Evolutionary conservation across 176 grass and related monocot species (phyloP).

Genomic region (Alloteropsis semialata): DNA sequence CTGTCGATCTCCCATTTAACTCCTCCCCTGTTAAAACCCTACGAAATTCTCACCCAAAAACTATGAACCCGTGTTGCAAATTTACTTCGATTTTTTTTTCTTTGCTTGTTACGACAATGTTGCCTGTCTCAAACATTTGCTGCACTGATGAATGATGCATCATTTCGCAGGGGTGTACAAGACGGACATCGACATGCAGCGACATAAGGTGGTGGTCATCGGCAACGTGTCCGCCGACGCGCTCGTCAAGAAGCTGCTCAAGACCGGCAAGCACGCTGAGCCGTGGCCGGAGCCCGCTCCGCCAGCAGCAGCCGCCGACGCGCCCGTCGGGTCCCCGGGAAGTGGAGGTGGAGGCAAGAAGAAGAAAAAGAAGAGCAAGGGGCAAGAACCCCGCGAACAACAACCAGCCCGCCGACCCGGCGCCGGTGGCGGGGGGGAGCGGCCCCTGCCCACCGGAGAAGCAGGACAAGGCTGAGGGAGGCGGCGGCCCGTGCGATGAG

Average conservation of each 20-base stretch:
- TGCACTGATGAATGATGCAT: background rate
- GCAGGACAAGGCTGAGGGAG: slow-evolving; percentile 3
- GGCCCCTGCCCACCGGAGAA: slow-evolving; percentile 24
- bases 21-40: background rate
- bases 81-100: background rate
- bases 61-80: background rate
- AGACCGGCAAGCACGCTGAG: slow-evolving; percentile 94
- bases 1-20: background rate
- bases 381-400: slow-evolving; percentile 46
- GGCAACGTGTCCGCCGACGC: slow-evolving; percentile 71
- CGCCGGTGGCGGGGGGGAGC: background rate
- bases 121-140: background rate
- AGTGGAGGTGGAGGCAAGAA: slow-evolving; percentile 49
- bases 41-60: background rate
- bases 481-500: slow-evolving; percentile 32
- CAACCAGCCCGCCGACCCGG: background rate
- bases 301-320: background rate
- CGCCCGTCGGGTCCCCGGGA: background rate
- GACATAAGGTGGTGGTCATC: slow-evolving; percentile 83
- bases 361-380: slow-evolving; percentile 74
- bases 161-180: slow-evolving; percentile 68
- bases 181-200: slow-evolving; percentile 67
- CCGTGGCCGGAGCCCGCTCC: slow-evolving; percentile 70
- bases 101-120: background rate
- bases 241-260: slow-evolving; percentile 89